Conservation (phyloP, 129 eudicot genomes). For the Oenanthe sinensis region DNA sequence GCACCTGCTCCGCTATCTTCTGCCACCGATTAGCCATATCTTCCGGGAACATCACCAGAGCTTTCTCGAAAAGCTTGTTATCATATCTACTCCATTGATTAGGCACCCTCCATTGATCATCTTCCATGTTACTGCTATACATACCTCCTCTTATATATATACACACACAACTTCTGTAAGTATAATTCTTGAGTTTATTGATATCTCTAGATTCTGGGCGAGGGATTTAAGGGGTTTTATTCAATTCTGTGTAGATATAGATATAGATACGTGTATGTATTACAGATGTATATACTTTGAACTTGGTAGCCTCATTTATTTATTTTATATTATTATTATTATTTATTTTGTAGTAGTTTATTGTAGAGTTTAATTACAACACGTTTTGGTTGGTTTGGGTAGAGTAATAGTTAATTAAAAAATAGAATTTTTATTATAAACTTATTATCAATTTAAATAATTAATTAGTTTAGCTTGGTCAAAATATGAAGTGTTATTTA, state of each 20-base stretch:
- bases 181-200: background rate
- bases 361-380: background rate
- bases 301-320: too few species aligned
- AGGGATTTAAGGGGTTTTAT: background rate
- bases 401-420: too few species aligned
- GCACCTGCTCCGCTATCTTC: slow-evolving; percentile 47
- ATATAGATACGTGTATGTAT: background rate
- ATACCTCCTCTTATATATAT: background rate
- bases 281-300: background rate
- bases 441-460: too few species aligned
- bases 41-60: slow-evolving; percentile 49
- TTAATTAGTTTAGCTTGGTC: too few species aligned
- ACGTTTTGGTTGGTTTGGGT: background rate
- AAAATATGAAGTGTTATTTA: background rate
- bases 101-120: background rate
- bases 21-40: slow-evolving; percentile 57
- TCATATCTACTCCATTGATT: slow-evolving; percentile 50
- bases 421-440: too few species aligned
- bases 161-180: background rate
- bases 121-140: background rate
- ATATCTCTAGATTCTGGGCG: background rate
- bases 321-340: background rate
- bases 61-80: slow-evolving; percentile 70
- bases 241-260: background rate
- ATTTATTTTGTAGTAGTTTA: background rate